Base-by-base conservation (phyloP, 1,284 basidiomycete genomes). In the Chalciporus sp. region DNA sequence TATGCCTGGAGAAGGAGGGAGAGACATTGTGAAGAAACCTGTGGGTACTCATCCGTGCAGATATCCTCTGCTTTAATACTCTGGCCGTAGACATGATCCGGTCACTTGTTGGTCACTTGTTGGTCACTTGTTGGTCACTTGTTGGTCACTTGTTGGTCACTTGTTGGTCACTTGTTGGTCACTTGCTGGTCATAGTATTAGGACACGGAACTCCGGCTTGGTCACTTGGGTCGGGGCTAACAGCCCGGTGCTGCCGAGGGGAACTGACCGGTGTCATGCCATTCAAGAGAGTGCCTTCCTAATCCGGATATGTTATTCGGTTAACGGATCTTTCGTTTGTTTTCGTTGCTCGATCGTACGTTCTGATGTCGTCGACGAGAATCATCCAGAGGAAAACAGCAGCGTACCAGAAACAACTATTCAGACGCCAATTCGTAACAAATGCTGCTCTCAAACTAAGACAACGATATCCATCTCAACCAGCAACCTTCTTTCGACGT, bases 1-100 rank as follows among this genome's bases (percentile, higher is more conserved):
- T 59, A 86, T 75, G 6, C 87, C 87, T 31, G 80, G 71, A 2
- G 85, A 84, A 31, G 86, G 86, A 33, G 74, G 70, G 12, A 53
- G 54, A 45, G 73, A 61, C 69, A 71, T 37, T 37, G 35, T 33
- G 31, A 33, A 37, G 14, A 37, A n/a, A 37, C 5, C 16, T 37
- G 35, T 37, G 35, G 35, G 35, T 37, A n/a, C 7, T 4, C 7
- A 31, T 31, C 12, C 10, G 31, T 33, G 31, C 12, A 33, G 11
- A 17, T 7, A 17, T 7, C 17, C 17, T 16, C 35, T 37, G n/a
- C 6, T 37, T 37, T 37, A 37, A 37, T 37, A 37, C n/a, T 12
- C 2, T 1, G 4, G 9, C 8, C 7, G 8, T 3, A 33, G 23
- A 23, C 23, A 23, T 6, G 23, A 6, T 23, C 23, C 6, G 23